Percentiles rank a stretch among this genome's conserved stretches.
These are phyloP conservation scores for Nigrospora osmanthi DNA, from an alignment of 2,329 filamentous ascomycete genomes.

Conservation along the genomic window DNA sequence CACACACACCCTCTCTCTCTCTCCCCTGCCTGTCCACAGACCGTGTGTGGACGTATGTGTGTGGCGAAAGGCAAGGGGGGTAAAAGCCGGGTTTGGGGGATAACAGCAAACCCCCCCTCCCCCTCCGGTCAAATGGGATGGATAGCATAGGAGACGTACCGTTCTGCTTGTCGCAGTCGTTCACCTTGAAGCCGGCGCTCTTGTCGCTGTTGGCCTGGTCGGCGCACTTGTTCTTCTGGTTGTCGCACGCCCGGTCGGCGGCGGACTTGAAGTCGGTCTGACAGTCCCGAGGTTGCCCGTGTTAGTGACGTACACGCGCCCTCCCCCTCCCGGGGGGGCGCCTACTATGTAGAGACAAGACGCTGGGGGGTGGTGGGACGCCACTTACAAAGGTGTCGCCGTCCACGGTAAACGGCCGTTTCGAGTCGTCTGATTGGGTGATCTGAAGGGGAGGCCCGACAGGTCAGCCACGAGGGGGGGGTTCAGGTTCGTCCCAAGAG, in stretches of 20 bases:
- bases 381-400: slow-evolving; percentile 35
- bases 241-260: slow-evolving; percentile 35
- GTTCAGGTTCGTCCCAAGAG: not conserved
- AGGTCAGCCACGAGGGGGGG: not conserved
- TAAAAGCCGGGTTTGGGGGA: no score
- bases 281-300: not conserved
- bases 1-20: no score
- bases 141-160: slow-evolving; percentile 16
- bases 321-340: not conserved
- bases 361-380: not conserved
- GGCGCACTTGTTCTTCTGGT: slow-evolving; percentile 41
- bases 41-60: no score
- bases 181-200: slow-evolving; percentile 25
- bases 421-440: slow-evolving; percentile 27
- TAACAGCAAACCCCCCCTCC: no score
- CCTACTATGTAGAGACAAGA: not conserved
- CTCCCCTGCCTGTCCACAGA: no score
- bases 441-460: slow-evolving; percentile 18
- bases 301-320: not conserved
- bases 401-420: slow-evolving; percentile 33
- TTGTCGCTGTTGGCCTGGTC: slow-evolving; percentile 28
- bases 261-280: slow-evolving; percentile 35
- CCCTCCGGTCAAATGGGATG: not conserved
- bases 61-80: no score
- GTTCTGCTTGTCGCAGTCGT: slow-evolving; percentile 36